Base-by-base conservation (phyloP, 78 protist genomes). In the Goniomonas avonlea region DNA sequence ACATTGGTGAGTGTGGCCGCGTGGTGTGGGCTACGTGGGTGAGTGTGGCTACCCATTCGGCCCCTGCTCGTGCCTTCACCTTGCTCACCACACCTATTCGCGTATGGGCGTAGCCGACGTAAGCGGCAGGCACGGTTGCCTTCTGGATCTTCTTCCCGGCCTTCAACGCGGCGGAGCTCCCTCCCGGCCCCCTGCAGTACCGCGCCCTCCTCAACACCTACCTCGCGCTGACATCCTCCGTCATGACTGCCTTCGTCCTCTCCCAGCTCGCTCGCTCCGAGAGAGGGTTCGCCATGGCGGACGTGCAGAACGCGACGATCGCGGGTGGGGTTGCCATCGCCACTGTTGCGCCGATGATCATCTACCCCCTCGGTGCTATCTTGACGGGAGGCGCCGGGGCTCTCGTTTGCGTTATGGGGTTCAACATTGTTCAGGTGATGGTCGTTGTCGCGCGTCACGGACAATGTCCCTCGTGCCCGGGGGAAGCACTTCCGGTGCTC, bases 261-360 rank as follows among this genome's bases (percentile, higher is more conserved):
- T 60, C 86, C 15, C 32, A 68, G 47, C 25, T 81, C 13, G n/a
- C n/a, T n/a, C 66, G 77, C 21, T 53, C 50, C 53, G 21, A 39
- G 37, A 25, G 59, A 60, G 63, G 81, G 65, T 50, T 90, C 40
- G 79, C 59, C 18, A 86, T 86, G 89, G 90, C 88, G 50, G 91
- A 90, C 58, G 73, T 92, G n/a, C 93, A 90, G 84, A 92, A 92
- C 73, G 86, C 90, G n/a, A 71, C 94, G n/a, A 86, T 94, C 31
- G 95, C 95, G 1, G 95, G 97, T 37, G 95, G 95, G 50, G 95
- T 92, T 13, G 92, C 93, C 20, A 80, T 91, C 38, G 97, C 95
- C 73, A 41, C 90, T 18, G 15, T 47, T 31, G 89, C 91, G 7
- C 77, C 86, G 47, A n/a, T 94, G 55, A 25, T 56, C 21, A 48